Percentiles rank a stretch among this genome's conserved stretches.
Evolutionary conservation across 495 filamentous ascomycete genomes (phyloP).

Genomic region (Ramalina peruviana): DNA sequence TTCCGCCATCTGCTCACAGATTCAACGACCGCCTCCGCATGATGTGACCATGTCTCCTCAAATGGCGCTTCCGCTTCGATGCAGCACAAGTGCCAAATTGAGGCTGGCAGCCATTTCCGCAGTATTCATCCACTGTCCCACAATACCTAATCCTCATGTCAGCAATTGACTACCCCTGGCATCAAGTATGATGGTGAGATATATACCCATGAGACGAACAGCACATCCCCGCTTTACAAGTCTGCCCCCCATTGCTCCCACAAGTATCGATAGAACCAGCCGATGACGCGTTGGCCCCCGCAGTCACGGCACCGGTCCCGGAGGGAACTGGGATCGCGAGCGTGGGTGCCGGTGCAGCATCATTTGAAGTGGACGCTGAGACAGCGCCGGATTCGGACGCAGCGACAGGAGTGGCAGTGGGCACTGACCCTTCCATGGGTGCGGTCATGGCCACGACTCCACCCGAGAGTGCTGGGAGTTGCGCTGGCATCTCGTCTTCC

Average conservation of each 20-base stretch:
- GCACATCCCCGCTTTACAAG: constrained; percentile 12
- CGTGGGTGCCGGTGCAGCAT: not conserved
- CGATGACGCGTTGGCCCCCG: not conserved
- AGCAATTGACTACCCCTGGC: not conserved
- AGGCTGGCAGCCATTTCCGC: constrained; percentile 26
- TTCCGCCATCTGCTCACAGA: not conserved
- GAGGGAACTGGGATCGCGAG: constrained; percentile 1
- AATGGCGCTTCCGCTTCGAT: constrained; percentile 7
- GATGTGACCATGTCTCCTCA: not conserved
- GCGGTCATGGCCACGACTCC: constrained; percentile 1
- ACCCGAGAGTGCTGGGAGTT: constrained; percentile 3
- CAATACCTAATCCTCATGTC: constrained; percentile 19
- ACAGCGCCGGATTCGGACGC: not conserved
- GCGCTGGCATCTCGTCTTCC: constrained; percentile 27
- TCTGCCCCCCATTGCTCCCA: constrained; percentile 14
- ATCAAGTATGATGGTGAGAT: not conserved
- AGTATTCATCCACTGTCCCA: constrained; percentile 27
- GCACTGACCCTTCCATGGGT: not conserved
- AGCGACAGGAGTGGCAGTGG: not conserved
- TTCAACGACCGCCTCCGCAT: constrained; percentile 14
- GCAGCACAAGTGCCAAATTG: constrained; percentile 21
- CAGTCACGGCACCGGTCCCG: not conserved
- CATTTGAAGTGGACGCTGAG: not conserved
- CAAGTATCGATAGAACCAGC: constrained; percentile 13
- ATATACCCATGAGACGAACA: constrained; percentile 15